Evolutionary conservation across 2,329 filamentous ascomycete species (phyloP), one percentile per base, ranked within the genome.

Genomic region (Trichoderma afroharzianum): DNA sequence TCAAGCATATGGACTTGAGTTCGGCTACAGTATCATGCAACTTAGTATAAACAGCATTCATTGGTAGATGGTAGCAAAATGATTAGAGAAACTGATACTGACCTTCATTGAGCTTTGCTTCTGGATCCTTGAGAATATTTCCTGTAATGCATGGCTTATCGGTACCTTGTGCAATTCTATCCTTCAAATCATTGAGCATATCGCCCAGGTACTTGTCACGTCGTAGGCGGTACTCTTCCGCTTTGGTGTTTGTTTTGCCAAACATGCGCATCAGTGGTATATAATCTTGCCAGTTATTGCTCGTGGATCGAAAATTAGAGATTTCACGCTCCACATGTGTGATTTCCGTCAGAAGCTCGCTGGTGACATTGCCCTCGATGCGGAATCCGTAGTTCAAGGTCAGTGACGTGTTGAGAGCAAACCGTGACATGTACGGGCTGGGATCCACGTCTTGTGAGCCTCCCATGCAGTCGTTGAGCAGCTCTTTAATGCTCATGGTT

Each of bases 281-380:
- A 75, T 95, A 95, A 77, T 96, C 93, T 77, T 93, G 91, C 89
- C 92, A 93, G 79, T 95, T 95, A 78, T 94, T 93, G 76, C 91
- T 93, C 0, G 92, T 95, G 30, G 89, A 92, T 62, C 93, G 84
- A 77, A 95, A 92, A 76, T 93, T 93, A 68, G 90, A 91, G 28
- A 96, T 90, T 6, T 89, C 90, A 33, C 92, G 87, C 79, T 95
- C 93, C 3, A 95, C 92, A 61, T 90, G 85, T 0, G 90, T 89
- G 71, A 96, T 94, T 78, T 95, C 93, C 24, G 88, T 84, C 6
- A 95, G 84, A 8, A 95, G 83, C 50, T 87, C 83, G 73, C 91
- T 88, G 71, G 93, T 85, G 59, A 92, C 87, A 73, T 90, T 88
- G 0, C 91, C 92, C 69, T 91, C 86, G 71, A 95, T 93, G 43